Evolutionary conservation across 257 asterid species (phyloP).

Genomic region (Eustoma russellianum): DNA sequence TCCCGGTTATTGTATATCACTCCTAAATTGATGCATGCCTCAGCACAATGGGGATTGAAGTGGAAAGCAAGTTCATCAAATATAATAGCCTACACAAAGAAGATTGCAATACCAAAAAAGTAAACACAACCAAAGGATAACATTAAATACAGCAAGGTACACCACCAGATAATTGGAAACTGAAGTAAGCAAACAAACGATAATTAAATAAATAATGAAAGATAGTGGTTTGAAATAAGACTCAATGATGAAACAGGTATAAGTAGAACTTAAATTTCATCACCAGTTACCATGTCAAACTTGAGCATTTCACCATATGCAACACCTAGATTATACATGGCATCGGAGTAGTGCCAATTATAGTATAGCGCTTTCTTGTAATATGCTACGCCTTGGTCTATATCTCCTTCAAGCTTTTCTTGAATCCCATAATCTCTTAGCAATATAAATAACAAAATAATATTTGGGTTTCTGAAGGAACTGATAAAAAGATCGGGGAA

Average conservation of each 20-base stretch:
- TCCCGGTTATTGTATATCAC: conserved; percentile 96
- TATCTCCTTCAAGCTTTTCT: conserved; percentile 98
- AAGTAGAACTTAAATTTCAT: neutral
- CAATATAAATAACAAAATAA: neutral
- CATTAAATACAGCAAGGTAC: neutral
- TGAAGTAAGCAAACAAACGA: neutral
- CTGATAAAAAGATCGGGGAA: too few relatives aligned
- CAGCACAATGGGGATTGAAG: conserved; percentile 99
- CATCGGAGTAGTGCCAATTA: conserved; percentile 99
- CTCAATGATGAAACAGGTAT: neutral
- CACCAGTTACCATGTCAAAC: conserved; percentile 74
- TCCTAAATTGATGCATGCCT: conserved; percentile 98
- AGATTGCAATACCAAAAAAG: neutral
- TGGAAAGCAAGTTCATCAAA: conserved; percentile 98
- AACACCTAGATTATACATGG: conserved; percentile 98
- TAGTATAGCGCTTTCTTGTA: conserved; percentile 89
- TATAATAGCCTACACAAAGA: conserved; percentile 80
- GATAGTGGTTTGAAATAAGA: neutral
- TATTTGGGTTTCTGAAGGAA: too few relatives aligned
- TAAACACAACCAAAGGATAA: too few relatives aligned
- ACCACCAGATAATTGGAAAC: neutral
- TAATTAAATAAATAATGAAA: neutral
- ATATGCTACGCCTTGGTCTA: conserved; percentile 80
- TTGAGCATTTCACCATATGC: conserved; percentile 99
- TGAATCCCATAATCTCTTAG: conserved; percentile 22